Evolutionary conservation across 1,284 basidiomycete genomes (phyloP), one percentile per base, ranked within the genome.

Genomic region (Porodaedalea pini): DNA sequence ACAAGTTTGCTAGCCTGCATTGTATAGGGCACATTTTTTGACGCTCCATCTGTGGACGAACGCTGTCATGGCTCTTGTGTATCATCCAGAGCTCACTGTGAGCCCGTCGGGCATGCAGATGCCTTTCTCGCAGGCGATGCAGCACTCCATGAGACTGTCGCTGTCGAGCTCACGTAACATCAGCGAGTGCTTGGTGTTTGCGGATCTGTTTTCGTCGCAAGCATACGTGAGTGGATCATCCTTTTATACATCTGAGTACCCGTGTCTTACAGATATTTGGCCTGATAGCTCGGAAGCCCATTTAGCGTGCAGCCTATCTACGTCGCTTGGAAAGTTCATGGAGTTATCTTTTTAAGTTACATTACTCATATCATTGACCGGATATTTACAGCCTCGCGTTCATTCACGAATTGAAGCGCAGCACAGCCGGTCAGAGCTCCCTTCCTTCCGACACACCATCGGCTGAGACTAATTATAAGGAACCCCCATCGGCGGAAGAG

Each of bases 71-170:
- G 73, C 72, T 8, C 58, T 75, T 32, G 66, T 75, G 0, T 74
- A 75, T 57, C 74, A 76, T 57, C 73, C 74, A 2, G 72, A 73
- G 32, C 58, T 76, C n/a, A 63, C 73, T 25, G 67, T 68, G 51
- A 69, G 65, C 19, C 71, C 72, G 0, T 67, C 64, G 10, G 74
- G 73, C 1, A 65, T 65, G n/a, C 72, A 74, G 54, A 73, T 72
- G 31, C 74, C 73, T 0, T 57, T 75, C 56, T 69, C 70, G 40
- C 65, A 64, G 55, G 66, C 66, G 39, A 71, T 75, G 70, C 66
- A 67, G 21, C 65, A 70, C 13, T 70, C 69, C 19, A 65, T 73
- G 52, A 69, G 70, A 59, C 64, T 76, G 6, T 66, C 70, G 15
- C 60, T 74, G 6, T 68, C 70, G 8, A 69, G 68, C 51, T 70